Evolutionary conservation across 2,329 filamentous ascomycete species (phyloP).

Genomic region (Hypoxylon sp.): DNA sequence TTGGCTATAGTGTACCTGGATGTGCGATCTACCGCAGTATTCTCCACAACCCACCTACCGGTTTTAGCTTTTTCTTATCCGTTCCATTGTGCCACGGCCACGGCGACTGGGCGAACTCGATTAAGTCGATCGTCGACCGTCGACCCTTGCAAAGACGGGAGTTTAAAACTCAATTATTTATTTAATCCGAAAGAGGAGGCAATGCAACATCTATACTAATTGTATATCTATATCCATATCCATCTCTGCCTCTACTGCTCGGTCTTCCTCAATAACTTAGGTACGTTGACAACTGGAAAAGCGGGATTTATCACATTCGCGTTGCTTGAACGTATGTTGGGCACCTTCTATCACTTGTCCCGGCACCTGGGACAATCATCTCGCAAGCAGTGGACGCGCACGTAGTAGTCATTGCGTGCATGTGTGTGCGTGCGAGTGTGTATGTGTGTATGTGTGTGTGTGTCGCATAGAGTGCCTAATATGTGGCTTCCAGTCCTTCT

Average conservation of each 20-base stretch:
- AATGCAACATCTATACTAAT: too few relatives aligned
- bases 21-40: slow-evolving; percentile 24
- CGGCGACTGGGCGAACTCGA: slow-evolving; percentile 30
- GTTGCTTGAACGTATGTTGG: slow-evolving; percentile 2
- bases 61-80: slow-evolving; percentile 28
- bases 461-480: slow-evolving; percentile 13
- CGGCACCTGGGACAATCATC: slow-evolving; percentile 23
- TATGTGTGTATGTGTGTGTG: slow-evolving; percentile 5
- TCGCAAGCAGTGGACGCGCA: slow-evolving; percentile 17
- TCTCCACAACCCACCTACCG: slow-evolving; percentile 37
- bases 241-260: not conserved
- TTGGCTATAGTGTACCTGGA: slow-evolving; percentile 1
- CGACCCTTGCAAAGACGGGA: slow-evolving; percentile 14
- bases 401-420: slow-evolving; percentile 26
- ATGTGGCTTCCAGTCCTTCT: slow-evolving; percentile 31
- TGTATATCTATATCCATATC: not conserved
- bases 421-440: slow-evolving; percentile 15
- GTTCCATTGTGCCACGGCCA: slow-evolving; percentile 8
- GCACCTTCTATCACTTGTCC: slow-evolving; percentile 17
- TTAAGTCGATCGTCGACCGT: slow-evolving; percentile 17
- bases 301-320: slow-evolving; percentile 3
- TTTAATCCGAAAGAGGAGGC: not conserved
- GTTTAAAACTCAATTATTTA: slow-evolving; percentile 5
- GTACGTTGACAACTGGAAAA: not conserved
- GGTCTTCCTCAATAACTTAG: not conserved